Percentiles rank a stretch among this genome's conserved stretches.
phyloP scores from a whole-genome alignment of 2,329 filamentous ascomycete genomes.

The Nothophoma quercina region DNA sequence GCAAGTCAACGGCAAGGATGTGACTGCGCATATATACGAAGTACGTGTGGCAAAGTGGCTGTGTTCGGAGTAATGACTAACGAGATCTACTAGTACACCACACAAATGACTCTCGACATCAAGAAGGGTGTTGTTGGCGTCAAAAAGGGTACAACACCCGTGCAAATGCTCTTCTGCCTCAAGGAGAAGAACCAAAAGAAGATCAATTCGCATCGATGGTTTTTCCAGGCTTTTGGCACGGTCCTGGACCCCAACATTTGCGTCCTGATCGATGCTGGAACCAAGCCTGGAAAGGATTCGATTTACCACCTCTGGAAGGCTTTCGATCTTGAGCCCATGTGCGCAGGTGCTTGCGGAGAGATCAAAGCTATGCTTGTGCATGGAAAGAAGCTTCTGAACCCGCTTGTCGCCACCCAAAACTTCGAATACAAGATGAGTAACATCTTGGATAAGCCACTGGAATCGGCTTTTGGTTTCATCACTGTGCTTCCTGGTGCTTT shows the following conservation, averaged over 20 bases:
- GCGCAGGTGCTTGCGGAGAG: slow-evolving; percentile 94
- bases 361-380: slow-evolving; percentile 97
- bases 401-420: slow-evolving; percentile 93
- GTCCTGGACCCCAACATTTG: slow-evolving; percentile 96
- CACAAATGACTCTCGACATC: slow-evolving; percentile 83
- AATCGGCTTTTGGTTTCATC: slow-evolving; percentile 98
- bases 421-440: slow-evolving; percentile 99
- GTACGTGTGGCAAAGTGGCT: slow-evolving; percentile 24
- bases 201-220: slow-evolving; percentile 99
- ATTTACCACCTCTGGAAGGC: slow-evolving; percentile 99
- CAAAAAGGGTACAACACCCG: slow-evolving; percentile 82
- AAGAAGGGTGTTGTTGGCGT: slow-evolving; percentile 89
- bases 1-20: slow-evolving; percentile 94
- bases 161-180: slow-evolving; percentile 96
- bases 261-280: slow-evolving; percentile 94
- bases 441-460: slow-evolving; percentile 95
- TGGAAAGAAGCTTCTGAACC: slow-evolving; percentile 89
- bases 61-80: slow-evolving; percentile 23
- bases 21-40: slow-evolving; percentile 95
- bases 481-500: slow-evolving; percentile 96
- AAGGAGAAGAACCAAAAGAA: slow-evolving; percentile 99
- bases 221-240: slow-evolving; percentile 95
- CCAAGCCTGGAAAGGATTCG: slow-evolving; percentile 89
- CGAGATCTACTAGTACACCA: slow-evolving; percentile 67
- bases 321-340: slow-evolving; percentile 97